Percentiles rank a stretch among this genome's conserved stretches.
Evolutionary conservation across 768 basidiomycete species (phyloP).

Genomic region (Termitomyces sp.): DNA sequence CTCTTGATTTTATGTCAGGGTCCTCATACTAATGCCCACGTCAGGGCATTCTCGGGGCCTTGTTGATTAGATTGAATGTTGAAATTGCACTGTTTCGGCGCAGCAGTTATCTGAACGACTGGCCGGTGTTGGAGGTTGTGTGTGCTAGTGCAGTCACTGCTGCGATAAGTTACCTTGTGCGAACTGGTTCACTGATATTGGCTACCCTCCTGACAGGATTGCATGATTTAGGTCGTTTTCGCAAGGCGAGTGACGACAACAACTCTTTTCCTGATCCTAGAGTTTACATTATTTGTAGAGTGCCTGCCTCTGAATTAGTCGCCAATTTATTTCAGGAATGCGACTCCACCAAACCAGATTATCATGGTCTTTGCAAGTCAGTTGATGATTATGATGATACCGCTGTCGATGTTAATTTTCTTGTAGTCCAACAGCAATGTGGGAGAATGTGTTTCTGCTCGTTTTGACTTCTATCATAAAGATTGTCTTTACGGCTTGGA

Average conservation of each 20-base stretch:
- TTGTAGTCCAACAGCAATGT: constrained; percentile 56
- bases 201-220: background rate
- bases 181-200: constrained; percentile 12
- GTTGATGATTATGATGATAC: constrained; percentile 18
- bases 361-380: constrained; percentile 80
- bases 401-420: background rate
- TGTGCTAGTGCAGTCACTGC: constrained; percentile 62
- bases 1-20: background rate
- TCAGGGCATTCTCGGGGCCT: constrained; percentile 62
- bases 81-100: constrained; percentile 58
- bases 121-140: constrained; percentile 65
- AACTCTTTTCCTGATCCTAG: background rate
- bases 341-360: constrained; percentile 59
- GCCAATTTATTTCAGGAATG: constrained; percentile 85
- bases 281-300: constrained; percentile 31
- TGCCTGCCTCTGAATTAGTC: constrained; percentile 77
- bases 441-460: constrained; percentile 66
- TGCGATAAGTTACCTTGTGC: constrained; percentile 64
- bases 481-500: constrained; percentile 65
- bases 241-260: constrained; percentile 36
- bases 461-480: constrained; percentile 60
- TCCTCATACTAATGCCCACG: background rate
- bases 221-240: constrained; percentile 53
- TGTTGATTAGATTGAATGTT: constrained; percentile 65
- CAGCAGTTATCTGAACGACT: constrained; percentile 50